Evolutionary conservation across 2,329 filamentous ascomycete species (phyloP), one percentile per base, ranked within the genome.

Genomic region (Fusarium keratoplasticum): DNA sequence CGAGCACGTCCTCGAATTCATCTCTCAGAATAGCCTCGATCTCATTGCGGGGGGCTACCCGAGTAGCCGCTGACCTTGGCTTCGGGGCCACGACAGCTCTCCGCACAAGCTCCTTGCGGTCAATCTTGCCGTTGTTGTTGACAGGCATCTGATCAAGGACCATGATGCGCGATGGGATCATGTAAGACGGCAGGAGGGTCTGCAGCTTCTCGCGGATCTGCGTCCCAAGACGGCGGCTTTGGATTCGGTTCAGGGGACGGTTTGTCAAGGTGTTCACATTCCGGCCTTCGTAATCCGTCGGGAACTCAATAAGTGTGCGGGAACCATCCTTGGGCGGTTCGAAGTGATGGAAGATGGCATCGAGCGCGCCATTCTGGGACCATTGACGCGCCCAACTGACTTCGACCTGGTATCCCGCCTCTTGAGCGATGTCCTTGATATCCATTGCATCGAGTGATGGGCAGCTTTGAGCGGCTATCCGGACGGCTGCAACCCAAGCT

Each of bases 361-460:
- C 67, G 10, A 77, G 7, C 7, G 40, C 71, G 57, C 73, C 75
- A 20, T 18, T 40, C 29, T 74, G 73, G 5, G 72, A 75, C 20
- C 52, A 66, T 40, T 84, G 84, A 14, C 80, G 78, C 0, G 86
- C 87, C 69, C 85, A 86, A 59, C 82, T 80, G 2, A 81, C 74
- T 44, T 87, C 84, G 29, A 87, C 84, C 35, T 85, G 76, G 67
- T 87, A 88, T 29, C 85, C 85, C 44, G 81, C 73, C 36, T 75
- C 76, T 67, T 81, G 35, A 13, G 72, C 73, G 2, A 81, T 50
- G 25, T 74, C 54, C 2, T 58, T 67, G 9, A 80, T 36, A 3
- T 77, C 72, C 2, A 67, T 18, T 4, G 71, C 69, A 2, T 71
- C 74, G 9, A 75, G 66, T 16, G 66, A 71, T 13, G 65, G 8